Evolutionary conservation across 176 grass and related monocot genomes (phyloP).

Genomic region (Triticum aestivum): IWGSC_CS_RefSeq_v2.1 NC_057806.1:375482221-375482720

Average conservation of each 20-base stretch:
- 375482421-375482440: conserved; percentile 7
- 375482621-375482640: conserved; percentile 97
- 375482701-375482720: conserved; percentile 1
- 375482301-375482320: background rate
- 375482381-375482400: background rate
- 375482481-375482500: conserved; percentile 83
- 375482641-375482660: conserved; percentile 90
- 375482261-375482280: conserved; percentile 37
- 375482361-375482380: background rate
- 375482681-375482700: conserved; percentile 23
- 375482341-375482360: background rate
- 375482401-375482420: conserved; percentile 13
- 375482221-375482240: conserved; percentile 88
- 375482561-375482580: conserved; percentile 91
- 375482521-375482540: conserved; percentile 63
- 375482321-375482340: background rate
- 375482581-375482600: conserved; percentile 53
- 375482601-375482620: conserved; percentile 49
- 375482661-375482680: conserved; percentile 92
- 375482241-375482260: conserved; percentile 96
- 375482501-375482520: conserved; percentile 78
- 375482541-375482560: conserved; percentile 66
- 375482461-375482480: conserved; percentile 85
- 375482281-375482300: background rate
- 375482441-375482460: conserved; percentile 25